Conservation (phyloP, 768 basidiomycete genomes). For the Podaxis rugospora region DNA sequence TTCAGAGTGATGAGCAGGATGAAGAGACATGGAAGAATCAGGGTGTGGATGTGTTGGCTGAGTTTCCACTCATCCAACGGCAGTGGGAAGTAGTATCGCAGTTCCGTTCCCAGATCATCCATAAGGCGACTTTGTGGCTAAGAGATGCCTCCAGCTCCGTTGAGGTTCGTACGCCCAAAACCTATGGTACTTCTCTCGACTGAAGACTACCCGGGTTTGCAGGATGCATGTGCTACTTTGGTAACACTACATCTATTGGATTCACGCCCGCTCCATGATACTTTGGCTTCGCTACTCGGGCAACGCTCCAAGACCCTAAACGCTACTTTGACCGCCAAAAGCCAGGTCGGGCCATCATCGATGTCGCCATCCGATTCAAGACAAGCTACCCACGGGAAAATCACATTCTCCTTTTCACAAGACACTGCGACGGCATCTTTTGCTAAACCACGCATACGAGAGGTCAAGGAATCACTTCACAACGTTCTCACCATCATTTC, state of each 20-base stretch:
- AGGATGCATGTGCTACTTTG: slow-evolving; percentile 77
- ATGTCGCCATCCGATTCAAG: background rate
- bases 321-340: slow-evolving; percentile 6
- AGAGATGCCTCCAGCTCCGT: slow-evolving; percentile 52
- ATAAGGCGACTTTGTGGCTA: slow-evolving; percentile 81
- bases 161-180: slow-evolving; percentile 35
- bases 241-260: slow-evolving; percentile 88
- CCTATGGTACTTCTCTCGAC: background rate
- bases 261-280: slow-evolving; percentile 72
- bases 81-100: slow-evolving; percentile 92
- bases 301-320: slow-evolving; percentile 62
- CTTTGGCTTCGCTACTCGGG: slow-evolving; percentile 61
- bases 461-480: slow-evolving; percentile 51
- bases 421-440: slow-evolving; percentile 11
- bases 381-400: background rate
- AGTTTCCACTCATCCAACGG: slow-evolving; percentile 84
- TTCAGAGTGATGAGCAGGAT: slow-evolving; percentile 59
- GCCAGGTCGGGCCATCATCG: background rate
- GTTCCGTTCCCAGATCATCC: slow-evolving; percentile 84
- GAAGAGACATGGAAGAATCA: slow-evolving; percentile 55
- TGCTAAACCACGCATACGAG: slow-evolving; percentile 35
- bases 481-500: slow-evolving; percentile 50
- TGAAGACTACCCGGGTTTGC: slow-evolving; percentile 3
- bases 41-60: slow-evolving; percentile 64
- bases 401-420: slow-evolving; percentile 7